Percentiles rank a stretch among this genome's conserved stretches.
phyloP scores from a whole-genome alignment of 208 protist species.

The Phytomonas sp. region DNA sequence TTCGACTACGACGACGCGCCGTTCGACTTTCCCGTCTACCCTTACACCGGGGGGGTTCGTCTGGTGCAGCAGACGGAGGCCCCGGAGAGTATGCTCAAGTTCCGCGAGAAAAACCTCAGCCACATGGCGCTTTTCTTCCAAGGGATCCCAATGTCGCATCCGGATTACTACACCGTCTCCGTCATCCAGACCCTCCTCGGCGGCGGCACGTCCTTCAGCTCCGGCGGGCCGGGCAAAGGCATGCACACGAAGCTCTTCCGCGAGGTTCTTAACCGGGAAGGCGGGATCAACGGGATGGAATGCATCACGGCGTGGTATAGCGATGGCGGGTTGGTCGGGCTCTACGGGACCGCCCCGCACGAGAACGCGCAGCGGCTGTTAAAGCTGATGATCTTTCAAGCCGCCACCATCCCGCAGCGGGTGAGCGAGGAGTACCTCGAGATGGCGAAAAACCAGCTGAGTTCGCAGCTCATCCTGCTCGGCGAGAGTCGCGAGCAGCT shows the following conservation, averaged over 20 bases:
- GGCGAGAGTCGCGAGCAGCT: slow-evolving; percentile 76
- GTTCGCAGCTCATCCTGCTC: slow-evolving; percentile 78
- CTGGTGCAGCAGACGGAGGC: slow-evolving; percentile 72
- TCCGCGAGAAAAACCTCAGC: slow-evolving; percentile 86
- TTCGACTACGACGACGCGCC: slow-evolving; percentile 24
- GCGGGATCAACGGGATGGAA: slow-evolving; percentile 72
- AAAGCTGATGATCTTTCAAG: slow-evolving; percentile 71
- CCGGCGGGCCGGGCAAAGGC: slow-evolving; percentile 89
- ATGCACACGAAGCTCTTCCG: slow-evolving; percentile 90
- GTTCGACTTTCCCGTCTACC: slow-evolving; percentile 16
- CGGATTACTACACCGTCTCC: slow-evolving; percentile 81
- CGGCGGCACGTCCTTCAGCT: slow-evolving; percentile 86
- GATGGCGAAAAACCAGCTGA: slow-evolving; percentile 87
- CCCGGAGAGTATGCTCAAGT: slow-evolving; percentile 88
- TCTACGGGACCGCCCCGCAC: slow-evolving; percentile 84
- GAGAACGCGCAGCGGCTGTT: slow-evolving; percentile 57
- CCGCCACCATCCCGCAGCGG: slow-evolving; percentile 65
- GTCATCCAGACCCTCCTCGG: slow-evolving; percentile 87
- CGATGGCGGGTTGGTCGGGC: slow-evolving; percentile 77
- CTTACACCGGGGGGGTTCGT: slow-evolving; percentile 71
- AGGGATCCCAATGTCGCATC: slow-evolving; percentile 72
- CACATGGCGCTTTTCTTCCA: slow-evolving; percentile 85
- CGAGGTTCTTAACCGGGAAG: slow-evolving; percentile 76
- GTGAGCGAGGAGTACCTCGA: slow-evolving; percentile 63
- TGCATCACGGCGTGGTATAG: slow-evolving; percentile 90